Percentiles rank a stretch among this genome's conserved stretches.
These are phyloP conservation scores for Geotrichum cucujoidarum DNA, from an alignment of 1,139 yeast genomes.

Conservation along the genomic window DNA sequence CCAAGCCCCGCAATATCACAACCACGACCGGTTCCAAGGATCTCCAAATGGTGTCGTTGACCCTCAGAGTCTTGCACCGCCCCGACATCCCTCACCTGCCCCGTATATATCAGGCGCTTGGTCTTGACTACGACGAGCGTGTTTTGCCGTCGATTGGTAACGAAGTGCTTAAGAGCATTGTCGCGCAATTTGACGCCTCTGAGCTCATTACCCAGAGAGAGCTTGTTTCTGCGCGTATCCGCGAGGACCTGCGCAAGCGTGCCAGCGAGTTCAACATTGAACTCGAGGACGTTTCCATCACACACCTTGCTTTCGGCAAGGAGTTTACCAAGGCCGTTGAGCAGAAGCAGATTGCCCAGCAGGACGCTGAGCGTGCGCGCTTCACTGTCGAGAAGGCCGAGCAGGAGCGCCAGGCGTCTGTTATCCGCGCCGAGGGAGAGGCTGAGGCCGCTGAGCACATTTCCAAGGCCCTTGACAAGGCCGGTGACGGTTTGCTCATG, in stretches of 20 bases:
- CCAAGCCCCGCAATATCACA: conserved; percentile 83
- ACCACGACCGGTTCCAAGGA: conserved; percentile 97
- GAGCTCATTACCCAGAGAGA: conserved; percentile 97
- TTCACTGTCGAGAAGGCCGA: conserved; percentile 94
- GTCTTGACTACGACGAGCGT: conserved; percentile 93
- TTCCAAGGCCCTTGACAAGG: conserved; percentile 86
- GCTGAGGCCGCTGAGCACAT: conserved; percentile 97
- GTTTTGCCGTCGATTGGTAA: conserved; percentile 96
- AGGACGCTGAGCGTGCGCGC: conserved; percentile 96
- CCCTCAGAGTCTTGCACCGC: conserved; percentile 87
- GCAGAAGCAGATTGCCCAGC: conserved; percentile 98
- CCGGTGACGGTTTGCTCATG: conserved; percentile 93
- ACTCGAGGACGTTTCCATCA: conserved; percentile 94
- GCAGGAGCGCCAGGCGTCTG: conserved; percentile 92
- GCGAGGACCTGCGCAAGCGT: conserved; percentile 78
- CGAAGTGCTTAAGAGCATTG: conserved; percentile 90
- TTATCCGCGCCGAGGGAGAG: conserved; percentile 98
- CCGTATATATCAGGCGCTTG: conserved; percentile 79
- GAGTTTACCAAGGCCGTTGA: conserved; percentile 98
- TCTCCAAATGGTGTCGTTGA: conserved; percentile 89
- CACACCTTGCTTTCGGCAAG: conserved; percentile 95
- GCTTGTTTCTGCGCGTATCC: conserved; percentile 82
- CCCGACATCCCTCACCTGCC: conserved; percentile 87
- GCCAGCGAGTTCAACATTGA: conserved; percentile 86
- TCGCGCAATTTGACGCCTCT: conserved; percentile 97